Percentiles rank a stretch among this genome's conserved stretches.
Evolutionary conservation across 2,329 filamentous ascomycete species (phyloP).

Genomic region (Sclerotinia glacialis): DNA sequence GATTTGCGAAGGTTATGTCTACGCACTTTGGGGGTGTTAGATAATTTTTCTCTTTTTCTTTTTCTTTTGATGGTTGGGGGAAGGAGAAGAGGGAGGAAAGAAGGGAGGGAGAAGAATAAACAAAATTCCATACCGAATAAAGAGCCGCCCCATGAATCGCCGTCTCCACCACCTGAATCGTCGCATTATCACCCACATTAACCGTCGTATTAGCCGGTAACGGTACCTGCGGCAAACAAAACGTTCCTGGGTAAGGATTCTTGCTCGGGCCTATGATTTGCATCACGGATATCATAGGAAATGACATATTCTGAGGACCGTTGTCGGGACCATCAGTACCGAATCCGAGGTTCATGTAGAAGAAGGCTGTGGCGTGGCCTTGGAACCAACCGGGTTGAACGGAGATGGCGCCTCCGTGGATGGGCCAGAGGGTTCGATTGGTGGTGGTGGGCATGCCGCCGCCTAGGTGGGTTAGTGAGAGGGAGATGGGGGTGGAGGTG

Average conservation of each 20-base stretch:
- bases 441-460: constrained; percentile 73
- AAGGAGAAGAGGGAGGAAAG: not conserved
- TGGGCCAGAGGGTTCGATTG: constrained; percentile 92
- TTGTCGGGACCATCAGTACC: constrained; percentile 61
- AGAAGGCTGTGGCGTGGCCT: constrained; percentile 75
- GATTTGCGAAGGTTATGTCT: constrained; percentile 87
- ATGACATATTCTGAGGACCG: constrained; percentile 84
- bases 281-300: constrained; percentile 75
- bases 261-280: constrained; percentile 79
- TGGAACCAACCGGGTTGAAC: constrained; percentile 96
- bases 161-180: constrained; percentile 81
- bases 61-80: not conserved
- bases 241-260: constrained; percentile 78
- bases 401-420: constrained; percentile 79
- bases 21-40: constrained; percentile 63
- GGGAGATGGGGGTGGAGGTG: not conserved
- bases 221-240: constrained; percentile 88
- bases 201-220: constrained; percentile 70
- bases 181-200: constrained; percentile 80
- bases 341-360: constrained; percentile 90
- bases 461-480: constrained; percentile 51
- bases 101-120: not conserved
- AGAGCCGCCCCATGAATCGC: constrained; percentile 81
- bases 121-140: constrained; percentile 44
- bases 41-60: constrained; percentile 16